These are phyloP conservation scores for Neofusicoccum sp. DNA, from an alignment of 2,329 filamentous ascomycete species.

Conservation along the genomic window DNA sequence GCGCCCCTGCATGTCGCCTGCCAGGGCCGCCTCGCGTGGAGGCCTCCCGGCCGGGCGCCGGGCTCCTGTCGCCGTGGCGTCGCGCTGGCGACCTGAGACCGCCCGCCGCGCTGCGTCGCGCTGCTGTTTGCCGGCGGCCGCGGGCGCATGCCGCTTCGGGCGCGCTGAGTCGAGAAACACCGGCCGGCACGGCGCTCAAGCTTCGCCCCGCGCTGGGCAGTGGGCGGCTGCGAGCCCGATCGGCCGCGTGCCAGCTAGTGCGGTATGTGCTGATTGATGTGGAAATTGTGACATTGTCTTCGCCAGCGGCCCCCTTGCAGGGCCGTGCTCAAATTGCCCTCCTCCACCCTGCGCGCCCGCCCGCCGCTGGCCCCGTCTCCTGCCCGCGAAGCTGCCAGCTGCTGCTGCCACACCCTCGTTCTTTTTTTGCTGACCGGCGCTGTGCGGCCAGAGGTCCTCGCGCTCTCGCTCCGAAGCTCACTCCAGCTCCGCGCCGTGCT, in stretches of 20 bases:
- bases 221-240: conserved; percentile 6
- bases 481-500: neutral
- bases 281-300: conserved; percentile 13
- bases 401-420: neutral
- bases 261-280: conserved; percentile 13
- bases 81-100: conserved; percentile 12
- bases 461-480: conserved; percentile 5
- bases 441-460: conserved; percentile 9
- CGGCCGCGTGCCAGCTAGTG: conserved; percentile 14
- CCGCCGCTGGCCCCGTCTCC: conserved; percentile 10
- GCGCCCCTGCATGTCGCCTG: neutral
- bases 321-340: conserved; percentile 13
- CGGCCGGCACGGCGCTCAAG: neutral
- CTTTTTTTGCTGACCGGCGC: conserved; percentile 5
- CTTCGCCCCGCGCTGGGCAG: conserved; percentile 3
- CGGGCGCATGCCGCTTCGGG: neutral
- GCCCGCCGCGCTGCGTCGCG: neutral
- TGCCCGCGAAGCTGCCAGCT: conserved; percentile 3
- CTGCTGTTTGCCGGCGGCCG: neutral
- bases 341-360: conserved; percentile 10
- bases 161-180: neutral
- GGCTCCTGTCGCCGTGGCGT: conserved; percentile 4
- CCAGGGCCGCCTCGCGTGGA: conserved; percentile 9
- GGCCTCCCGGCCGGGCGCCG: neutral
- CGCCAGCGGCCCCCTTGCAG: conserved; percentile 8